Percentiles rank a stretch among this genome's conserved stretches.
phyloP scores from a whole-genome alignment of 2,329 filamentous ascomycete genomes.

The Elsinoe fawcettii region DNA sequence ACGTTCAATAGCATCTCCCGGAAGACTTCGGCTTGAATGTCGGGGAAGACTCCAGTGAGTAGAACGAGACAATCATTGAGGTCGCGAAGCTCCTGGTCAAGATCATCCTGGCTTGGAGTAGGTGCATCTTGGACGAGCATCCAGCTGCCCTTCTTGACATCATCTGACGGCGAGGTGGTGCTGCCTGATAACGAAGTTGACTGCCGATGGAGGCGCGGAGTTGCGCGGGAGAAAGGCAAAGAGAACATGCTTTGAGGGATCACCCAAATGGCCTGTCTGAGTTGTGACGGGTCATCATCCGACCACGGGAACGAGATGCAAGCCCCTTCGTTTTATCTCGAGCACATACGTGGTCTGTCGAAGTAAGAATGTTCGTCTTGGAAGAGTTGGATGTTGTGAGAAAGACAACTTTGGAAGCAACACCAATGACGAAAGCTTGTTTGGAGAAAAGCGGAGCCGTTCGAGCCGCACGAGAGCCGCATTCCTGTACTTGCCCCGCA shows the following conservation, averaged over 20 bases:
- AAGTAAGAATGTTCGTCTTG: not conserved
- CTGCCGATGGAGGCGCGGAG: not conserved
- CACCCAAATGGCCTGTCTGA: not conserved
- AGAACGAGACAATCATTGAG: constrained; percentile 63
- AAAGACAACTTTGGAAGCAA: not conserved
- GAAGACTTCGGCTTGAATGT: constrained; percentile 75
- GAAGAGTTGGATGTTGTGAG: not conserved
- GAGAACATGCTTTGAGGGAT: not conserved
- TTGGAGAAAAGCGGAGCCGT: not conserved
- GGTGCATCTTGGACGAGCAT: not conserved
- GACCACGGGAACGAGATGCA: not conserved
- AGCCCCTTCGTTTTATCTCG: not conserved
- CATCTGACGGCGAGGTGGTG: not conserved
- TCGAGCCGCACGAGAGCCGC: not conserved
- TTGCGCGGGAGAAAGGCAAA: constrained; percentile 2
- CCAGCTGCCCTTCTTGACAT: constrained; percentile 7
- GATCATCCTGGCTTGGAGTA: not conserved
- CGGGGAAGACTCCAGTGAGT: constrained; percentile 66
- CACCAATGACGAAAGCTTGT: constrained; percentile 7
- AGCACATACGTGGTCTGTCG: not conserved
- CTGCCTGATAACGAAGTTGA: not conserved
- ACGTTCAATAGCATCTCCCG: constrained; percentile 71
- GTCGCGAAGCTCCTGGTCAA: constrained; percentile 57
- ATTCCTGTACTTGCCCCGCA: not conserved
- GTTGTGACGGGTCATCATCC: not conserved